Evolutionary conservation across 169 alveolate genomes (phyloP), one percentile per base, ranked within the genome.

Genomic region (Plasmodium blacklocki): DNA sequence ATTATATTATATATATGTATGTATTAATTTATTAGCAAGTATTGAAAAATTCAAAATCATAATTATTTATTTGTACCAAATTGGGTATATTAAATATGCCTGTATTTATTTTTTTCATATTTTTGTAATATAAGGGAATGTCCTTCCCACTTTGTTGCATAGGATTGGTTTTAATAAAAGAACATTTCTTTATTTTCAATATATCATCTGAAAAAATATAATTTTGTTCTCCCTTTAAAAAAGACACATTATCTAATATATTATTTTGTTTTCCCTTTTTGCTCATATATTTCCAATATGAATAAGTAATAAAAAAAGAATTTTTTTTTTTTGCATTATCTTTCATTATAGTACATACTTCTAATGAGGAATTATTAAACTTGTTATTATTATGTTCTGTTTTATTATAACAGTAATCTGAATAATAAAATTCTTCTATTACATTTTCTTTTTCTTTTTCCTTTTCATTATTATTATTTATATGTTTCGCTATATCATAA

Each of bases 211-310:
- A 39, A 39, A 39, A 39, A 39, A 39, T 5, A 39, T 39, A 39
- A 56, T 7, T 19, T 62, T 62, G 49, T 14, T 21, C 47, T 7
- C 18, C 50, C 1, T 66, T 39, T 66, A 66, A 26, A n/a, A 32
- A 66, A 39, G 52, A n/a, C 0, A 32, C 21, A n/a, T 14, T 32
- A 7, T 26, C 52, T 32, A n/a, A 26, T 5, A 32, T 15, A 11
- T 39, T 18, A 5, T 39, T 39, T 39, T 39, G 8, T 66, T 32
- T 66, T 12, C 7, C 52, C 49, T 26, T 15, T 14, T 66, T 39
- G 52, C 43, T 66, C 74, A 66, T 66, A 39, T 66, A 23, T n/a
- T 66, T 73, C 87, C 87, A 73, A 47, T 56, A 73, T 19, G 58
- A 73, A 58, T 56, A 73, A 43, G 87, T 73, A 11, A 73, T 73